Base-by-base conservation (phyloP, 768 basidiomycete genomes). In the Termitomyces sp. region DNA sequence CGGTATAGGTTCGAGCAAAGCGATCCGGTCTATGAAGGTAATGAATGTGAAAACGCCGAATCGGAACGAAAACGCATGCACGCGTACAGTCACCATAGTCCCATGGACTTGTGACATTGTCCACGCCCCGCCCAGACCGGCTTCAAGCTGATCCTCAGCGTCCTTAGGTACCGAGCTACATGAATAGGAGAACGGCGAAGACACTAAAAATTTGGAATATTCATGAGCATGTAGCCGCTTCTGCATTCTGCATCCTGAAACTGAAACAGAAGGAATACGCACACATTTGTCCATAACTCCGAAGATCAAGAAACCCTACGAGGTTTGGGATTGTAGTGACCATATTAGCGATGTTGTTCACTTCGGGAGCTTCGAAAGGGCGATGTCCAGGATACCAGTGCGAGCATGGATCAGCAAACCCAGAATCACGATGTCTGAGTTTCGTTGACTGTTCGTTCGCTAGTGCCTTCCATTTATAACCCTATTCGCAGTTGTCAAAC, bases 261-360 rank as follows among this genome's bases (percentile, higher is more conserved):
- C 28, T 28, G 28, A 3, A 28, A 28, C 37, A 1, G 37, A n/a
- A 55, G 21, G 6, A 24, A 45, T 1, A 77, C 87, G 55, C 62
- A 91, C 88, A 66, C 78, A 91, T 86, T 65, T 93, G 90, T 0
- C 90, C 90, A 63, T 90, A 94, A 61, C 84, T 88, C 59, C 92
- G 76, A 49, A 92, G 65, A 68, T 93, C 90, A 32, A 92, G 55
- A 67, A 90, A 93, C 2, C 76, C 84, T 19, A 78, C 73, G 15
- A 90, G 70, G 57, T 77, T 74, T 7, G 79, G 73, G 11, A 81
- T 68, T 7, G 74, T 74, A 19, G 73, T 72, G 52, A 90, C 71
- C 66, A 82, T 90, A 62, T 85, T 83, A 3, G 86, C 85, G 55
- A 93, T 78, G 57, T 82, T 87, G 68, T 83, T 83, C 17, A 85